phyloP scores from a whole-genome alignment of 2,329 filamentous ascomycete species.

The Aspergillus fumigatus region DNA sequence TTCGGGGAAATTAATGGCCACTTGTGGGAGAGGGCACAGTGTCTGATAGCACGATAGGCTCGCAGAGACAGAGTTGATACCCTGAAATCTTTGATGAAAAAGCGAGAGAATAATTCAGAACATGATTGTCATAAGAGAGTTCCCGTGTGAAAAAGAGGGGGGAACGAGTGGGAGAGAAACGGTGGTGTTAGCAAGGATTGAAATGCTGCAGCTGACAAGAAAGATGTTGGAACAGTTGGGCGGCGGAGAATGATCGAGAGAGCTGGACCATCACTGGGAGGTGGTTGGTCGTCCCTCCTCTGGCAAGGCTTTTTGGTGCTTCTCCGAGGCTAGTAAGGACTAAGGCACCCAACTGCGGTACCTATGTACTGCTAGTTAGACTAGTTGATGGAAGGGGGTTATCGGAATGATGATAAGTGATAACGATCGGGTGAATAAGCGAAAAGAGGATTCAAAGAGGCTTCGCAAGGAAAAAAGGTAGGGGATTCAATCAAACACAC shows the following conservation, averaged over 20 bases:
- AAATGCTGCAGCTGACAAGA: slow-evolving; percentile 29
- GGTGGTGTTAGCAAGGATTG: not conserved
- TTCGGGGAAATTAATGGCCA: not conserved
- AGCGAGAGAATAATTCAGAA: not conserved
- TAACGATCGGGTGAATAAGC: not conserved
- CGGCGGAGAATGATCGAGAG: slow-evolving; percentile 17
- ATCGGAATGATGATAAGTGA: not conserved
- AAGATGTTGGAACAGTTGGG: slow-evolving; percentile 19
- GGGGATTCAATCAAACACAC: not conserved
- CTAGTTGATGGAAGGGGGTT: not conserved
- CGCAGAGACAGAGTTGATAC: slow-evolving; percentile 8
- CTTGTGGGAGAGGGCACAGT: slow-evolving; percentile 1
- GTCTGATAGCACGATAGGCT: slow-evolving; percentile 11
- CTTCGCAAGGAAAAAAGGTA: not conserved
- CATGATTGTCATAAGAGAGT: not conserved
- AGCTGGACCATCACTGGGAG: slow-evolving; percentile 8
- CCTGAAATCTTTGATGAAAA: not conserved
- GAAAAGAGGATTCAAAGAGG: not conserved
- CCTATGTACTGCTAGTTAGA: not conserved
- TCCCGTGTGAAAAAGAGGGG: slow-evolving; percentile 10
- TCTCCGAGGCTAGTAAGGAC: not conserved
- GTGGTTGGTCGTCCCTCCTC: slow-evolving; percentile 15
- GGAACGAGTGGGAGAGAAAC: slow-evolving; percentile 8
- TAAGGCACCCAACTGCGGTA: not conserved
- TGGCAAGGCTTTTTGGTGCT: not conserved